Percentiles rank a stretch among this genome's conserved stretches.
Conservation (phyloP, 2,329 filamentous ascomycete genomes). For the Arthroderma uncinatum region DNA sequence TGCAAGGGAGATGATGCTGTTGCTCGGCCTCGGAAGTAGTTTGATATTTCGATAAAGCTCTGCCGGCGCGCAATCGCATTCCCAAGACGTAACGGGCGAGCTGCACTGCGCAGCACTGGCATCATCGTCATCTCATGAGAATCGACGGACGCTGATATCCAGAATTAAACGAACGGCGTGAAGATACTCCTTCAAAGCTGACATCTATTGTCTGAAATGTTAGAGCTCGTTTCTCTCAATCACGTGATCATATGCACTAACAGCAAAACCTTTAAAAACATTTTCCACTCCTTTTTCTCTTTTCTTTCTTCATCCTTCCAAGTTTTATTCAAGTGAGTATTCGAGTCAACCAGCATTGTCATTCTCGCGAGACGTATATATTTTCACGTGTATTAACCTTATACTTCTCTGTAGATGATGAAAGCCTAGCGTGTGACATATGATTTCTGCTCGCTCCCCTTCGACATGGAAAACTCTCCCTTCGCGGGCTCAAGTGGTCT, state of each 20-base stretch:
- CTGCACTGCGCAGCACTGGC: not conserved
- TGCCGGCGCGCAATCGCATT: conserved; percentile 19
- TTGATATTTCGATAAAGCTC: conserved; percentile 32
- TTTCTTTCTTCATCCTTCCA: conserved; percentile 82
- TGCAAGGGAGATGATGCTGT: conserved; percentile 1
- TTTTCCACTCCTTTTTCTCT: conserved; percentile 28
- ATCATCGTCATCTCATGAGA: not conserved
- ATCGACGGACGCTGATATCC: not conserved
- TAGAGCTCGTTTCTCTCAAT: not conserved
- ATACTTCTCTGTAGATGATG: conserved; percentile 64
- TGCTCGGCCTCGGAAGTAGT: conserved; percentile 22
- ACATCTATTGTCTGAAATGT: too few relatives aligned
- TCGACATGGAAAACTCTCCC: conserved; percentile 71
- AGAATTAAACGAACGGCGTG: not conserved
- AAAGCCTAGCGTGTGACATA: conserved; percentile 94
- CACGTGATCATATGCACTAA: not conserved
- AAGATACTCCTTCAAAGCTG: too few relatives aligned
- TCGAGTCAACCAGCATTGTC: conserved; percentile 13
- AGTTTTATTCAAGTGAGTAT: conserved; percentile 90
- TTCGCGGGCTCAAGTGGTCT: conserved; percentile 75
- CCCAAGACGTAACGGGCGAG: conserved; percentile 8
- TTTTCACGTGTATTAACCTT: conserved; percentile 5
- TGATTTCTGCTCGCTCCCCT: conserved; percentile 63
- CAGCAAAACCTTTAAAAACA: not conserved
- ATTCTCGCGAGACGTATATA: not conserved